Conservation (phyloP, 768 basidiomycete genomes). For the Lactarius psammicola region DNA sequence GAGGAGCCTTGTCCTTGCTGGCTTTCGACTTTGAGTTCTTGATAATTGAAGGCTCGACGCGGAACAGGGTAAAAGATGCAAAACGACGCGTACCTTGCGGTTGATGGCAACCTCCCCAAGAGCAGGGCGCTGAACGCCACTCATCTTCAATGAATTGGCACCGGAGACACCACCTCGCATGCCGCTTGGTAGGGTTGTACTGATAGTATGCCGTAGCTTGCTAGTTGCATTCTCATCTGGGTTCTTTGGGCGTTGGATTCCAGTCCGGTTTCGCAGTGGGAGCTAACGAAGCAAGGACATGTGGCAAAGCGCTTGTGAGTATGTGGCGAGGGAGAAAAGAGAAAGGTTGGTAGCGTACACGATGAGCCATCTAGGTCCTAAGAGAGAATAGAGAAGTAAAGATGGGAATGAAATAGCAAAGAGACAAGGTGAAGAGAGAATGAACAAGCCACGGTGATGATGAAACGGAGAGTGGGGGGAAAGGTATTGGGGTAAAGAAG, state of each 20-base stretch:
- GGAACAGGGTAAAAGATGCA: constrained; percentile 5
- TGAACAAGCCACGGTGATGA: constrained; percentile 10
- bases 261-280: constrained; percentile 62
- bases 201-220: constrained; percentile 62
- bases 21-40: constrained; percentile 42
- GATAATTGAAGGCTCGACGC: constrained; percentile 13
- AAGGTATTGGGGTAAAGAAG: constrained; percentile 4
- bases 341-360: constrained; percentile 20
- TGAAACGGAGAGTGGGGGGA: constrained; percentile 8
- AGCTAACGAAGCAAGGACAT: constrained; percentile 41
- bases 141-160: constrained; percentile 51
- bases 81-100: constrained; percentile 53
- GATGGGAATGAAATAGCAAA: constrained; percentile 21
- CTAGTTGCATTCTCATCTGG: constrained; percentile 77
- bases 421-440: constrained; percentile 22
- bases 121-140: constrained; percentile 59
- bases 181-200: constrained; percentile 44
- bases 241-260: constrained; percentile 62
- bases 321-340: constrained; percentile 21
- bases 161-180: constrained; percentile 46
- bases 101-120: constrained; percentile 83
- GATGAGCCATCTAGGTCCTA: constrained; percentile 29
- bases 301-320: constrained; percentile 17
- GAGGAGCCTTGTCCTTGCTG: constrained; percentile 54
- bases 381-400: constrained; percentile 21